Base-by-base conservation (phyloP, 495 filamentous ascomycete genomes). In the Bombardia bombarda region DNA sequence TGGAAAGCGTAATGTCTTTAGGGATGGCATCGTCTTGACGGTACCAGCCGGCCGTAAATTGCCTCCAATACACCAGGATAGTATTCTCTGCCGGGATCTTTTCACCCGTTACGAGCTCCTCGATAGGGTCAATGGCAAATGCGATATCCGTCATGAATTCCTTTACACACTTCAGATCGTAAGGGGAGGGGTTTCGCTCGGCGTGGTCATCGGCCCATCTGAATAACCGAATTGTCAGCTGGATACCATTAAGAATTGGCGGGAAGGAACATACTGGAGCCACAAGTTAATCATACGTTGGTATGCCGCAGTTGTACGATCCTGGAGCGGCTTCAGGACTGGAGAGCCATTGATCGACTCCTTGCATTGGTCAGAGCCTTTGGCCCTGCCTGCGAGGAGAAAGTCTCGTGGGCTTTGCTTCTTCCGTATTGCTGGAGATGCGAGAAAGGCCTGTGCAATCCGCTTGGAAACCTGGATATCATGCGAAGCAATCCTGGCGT, bases 251-350 rank as follows among this genome's bases (percentile, higher is more conserved):
- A 30, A 24, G 37, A 47, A 46, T 30, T 33, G 30, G 38, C n/a
- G 3, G 16, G 31, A 24, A 21, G 13, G 26, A 46, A 26, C 22
- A 42, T 43, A 48, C 33, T 48, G 24, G 23, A 42, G 42, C 24
- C 32, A 48, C 5, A 48, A 24, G 32, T 43, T 18, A 32, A 33
- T 42, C 24, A 48, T 48, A 18, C 33, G 19, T 31, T 33, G 24
- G 32, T 48, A 48, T 30, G 25, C 23, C 38, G 22, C 23, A 16
- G 32, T 19, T 38, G 43, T 25, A 24, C 43, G 38, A 18, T 43
- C 26, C 19, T 17, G 42, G 13, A 31, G 32, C 38, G 36, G 42
- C 43, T 48, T 43, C 24, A 42, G 32, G 40, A 48, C 45, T 48
- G 21, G 16, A 38, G 39, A 48, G 38, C 45, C 31, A 22, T 48